phyloP scores from a whole-genome alignment of 768 basidiomycete genomes.

The Pisolithus microcarpus region DNA sequence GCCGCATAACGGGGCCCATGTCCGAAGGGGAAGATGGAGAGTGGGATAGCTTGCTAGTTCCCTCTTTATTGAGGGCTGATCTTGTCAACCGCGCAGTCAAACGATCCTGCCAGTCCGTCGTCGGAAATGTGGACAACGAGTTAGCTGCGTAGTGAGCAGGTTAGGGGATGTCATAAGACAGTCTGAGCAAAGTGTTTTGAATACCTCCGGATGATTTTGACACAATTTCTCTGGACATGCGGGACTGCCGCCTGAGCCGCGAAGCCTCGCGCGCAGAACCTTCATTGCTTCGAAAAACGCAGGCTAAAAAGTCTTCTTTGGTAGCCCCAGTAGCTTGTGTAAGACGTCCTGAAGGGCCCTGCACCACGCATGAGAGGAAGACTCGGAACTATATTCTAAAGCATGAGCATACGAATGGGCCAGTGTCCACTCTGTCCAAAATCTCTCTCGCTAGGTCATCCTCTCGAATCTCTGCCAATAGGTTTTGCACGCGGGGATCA shows the following conservation, averaged over 20 bases:
- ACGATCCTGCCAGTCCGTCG: conserved; percentile 73
- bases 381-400: neutral
- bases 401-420: conserved; percentile 58
- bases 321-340: conserved; percentile 55
- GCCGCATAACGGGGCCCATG: conserved; percentile 36
- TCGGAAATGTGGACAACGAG: conserved; percentile 55
- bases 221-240: conserved; percentile 73
- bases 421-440: conserved; percentile 65
- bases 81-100: conserved; percentile 49
- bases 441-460: conserved; percentile 78
- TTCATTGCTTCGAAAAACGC: conserved; percentile 57
- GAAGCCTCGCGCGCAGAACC: conserved; percentile 45
- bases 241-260: conserved; percentile 63
- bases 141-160: conserved; percentile 35
- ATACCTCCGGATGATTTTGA: conserved; percentile 64
- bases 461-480: conserved; percentile 57
- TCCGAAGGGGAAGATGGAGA: conserved; percentile 23
- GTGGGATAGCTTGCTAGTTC: neutral
- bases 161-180: conserved; percentile 3
- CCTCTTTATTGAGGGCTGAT: conserved; percentile 6
- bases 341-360: conserved; percentile 67
- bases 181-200: conserved; percentile 3
- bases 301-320: conserved; percentile 75
- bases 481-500: conserved; percentile 53
- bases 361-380: conserved; percentile 6